These are phyloP conservation scores for Cruciata laevipes DNA, from an alignment of 257 asterid species.

Conservation along the genomic window DNA sequence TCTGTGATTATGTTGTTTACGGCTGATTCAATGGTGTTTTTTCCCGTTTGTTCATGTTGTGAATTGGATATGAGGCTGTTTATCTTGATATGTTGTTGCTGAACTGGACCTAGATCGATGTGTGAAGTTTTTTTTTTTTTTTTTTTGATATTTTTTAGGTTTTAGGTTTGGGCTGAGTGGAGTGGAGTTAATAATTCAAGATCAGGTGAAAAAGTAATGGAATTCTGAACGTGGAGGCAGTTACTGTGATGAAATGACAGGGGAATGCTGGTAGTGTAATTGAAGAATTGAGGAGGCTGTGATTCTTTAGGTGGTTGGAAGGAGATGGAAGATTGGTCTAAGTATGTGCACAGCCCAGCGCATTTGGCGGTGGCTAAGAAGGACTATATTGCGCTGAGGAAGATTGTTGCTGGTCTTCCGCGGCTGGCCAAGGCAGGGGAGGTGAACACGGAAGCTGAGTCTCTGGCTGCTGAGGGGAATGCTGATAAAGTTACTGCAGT, in stretches of 20 bases:
- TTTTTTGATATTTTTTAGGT: not conserved
- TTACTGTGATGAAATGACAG: constrained; percentile 17
- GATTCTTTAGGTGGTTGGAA: not conserved
- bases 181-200: constrained; percentile 3
- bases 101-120: constrained; percentile 10
- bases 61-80: not conserved
- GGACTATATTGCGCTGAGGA: constrained; percentile 54
- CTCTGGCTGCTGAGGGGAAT: constrained; percentile 72
- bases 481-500: constrained; percentile 76
- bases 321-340: constrained; percentile 78
- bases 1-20: not conserved
- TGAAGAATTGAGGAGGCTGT: constrained; percentile 15
- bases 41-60: not conserved
- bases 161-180: constrained; percentile 21
- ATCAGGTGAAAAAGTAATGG: constrained; percentile 12
- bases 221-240: constrained; percentile 1
- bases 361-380: constrained; percentile 75
- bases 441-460: constrained; percentile 71
- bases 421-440: constrained; percentile 84
- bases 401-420: constrained; percentile 68
- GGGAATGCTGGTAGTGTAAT: constrained; percentile 20
- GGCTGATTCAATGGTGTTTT: not conserved
- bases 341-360: constrained; percentile 74
- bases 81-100: not conserved
- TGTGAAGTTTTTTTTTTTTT: not conserved